phyloP scores from a whole-genome alignment of 2,329 filamentous ascomycete genomes.

The Microcyclospora pomicola region DNA sequence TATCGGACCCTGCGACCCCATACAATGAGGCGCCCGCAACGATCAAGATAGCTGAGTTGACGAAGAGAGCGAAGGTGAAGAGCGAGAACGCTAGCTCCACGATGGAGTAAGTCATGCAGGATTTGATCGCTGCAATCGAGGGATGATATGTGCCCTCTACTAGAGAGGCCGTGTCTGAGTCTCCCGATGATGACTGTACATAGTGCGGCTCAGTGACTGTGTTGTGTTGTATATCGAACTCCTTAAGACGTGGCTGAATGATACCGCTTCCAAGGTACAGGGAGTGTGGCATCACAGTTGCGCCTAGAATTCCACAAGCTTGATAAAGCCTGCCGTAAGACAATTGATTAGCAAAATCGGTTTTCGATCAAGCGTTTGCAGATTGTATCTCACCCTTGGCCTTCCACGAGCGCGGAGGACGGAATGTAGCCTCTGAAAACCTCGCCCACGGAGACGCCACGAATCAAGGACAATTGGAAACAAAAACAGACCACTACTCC shows the following conservation, averaged over 20 bases:
- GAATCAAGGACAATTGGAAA: constrained; percentile 51
- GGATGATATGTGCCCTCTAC: constrained; percentile 23
- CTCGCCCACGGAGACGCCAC: constrained; percentile 40
- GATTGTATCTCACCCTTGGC: constrained; percentile 31
- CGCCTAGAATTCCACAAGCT: constrained; percentile 62
- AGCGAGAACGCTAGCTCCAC: constrained; percentile 26
- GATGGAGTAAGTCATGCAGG: constrained; percentile 28
- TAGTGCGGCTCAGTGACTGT: constrained; percentile 20
- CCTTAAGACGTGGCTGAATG: constrained; percentile 50
- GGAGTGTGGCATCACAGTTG: constrained; percentile 60
- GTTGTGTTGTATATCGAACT: constrained; percentile 47
- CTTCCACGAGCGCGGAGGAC: constrained; percentile 43
- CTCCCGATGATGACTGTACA: constrained; percentile 8
- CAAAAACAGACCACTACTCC: constrained; percentile 58
- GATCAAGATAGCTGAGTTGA: constrained; percentile 31
- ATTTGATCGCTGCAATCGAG: constrained; percentile 25
- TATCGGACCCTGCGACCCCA: constrained; percentile 39
- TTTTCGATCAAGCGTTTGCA: constrained; percentile 2
- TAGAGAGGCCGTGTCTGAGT: constrained; percentile 4
- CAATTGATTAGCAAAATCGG: constrained; percentile 8
- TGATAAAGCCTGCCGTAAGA: constrained; percentile 41
- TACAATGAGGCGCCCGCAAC: constrained; percentile 62
- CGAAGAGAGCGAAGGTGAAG: constrained; percentile 30
- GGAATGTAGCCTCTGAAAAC: constrained; percentile 55
- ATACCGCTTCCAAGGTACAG: constrained; percentile 57